Base-by-base conservation (phyloP, 345 rosid species). In the Ceriops tagal region DNA sequence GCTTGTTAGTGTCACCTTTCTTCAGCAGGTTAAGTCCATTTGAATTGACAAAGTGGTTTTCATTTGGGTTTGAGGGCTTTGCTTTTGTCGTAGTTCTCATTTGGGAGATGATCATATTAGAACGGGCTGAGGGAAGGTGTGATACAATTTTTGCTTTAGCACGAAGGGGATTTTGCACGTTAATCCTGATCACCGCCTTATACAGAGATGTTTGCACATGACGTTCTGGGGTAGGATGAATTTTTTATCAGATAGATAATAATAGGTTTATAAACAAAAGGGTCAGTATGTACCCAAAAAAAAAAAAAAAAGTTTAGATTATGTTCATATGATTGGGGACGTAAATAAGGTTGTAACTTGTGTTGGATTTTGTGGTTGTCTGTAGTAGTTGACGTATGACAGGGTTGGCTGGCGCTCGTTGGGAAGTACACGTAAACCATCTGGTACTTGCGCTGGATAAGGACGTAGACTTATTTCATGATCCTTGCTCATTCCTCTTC, bases 271-370 rank as follows among this genome's bases (percentile, higher is more conserved):
- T 43, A 43, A 56, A 24, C 28, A 5, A 27, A 27, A 15, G 26
- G 59, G 13, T 56, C 28, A 10, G 26, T 56, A 56, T 10, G 4
- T 51, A 68, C 31, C 69, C 56, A 66, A 62, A 22, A 24, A 28
- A 28, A 62, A 28, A 28, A 62, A 24, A 8, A 28, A 15, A 32
- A 18, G 62, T 26, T 62, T 58, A 58, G 53, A 66, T 43, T 69
- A 59, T 69, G 71, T 78, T 81, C 66, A 75, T 75, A 81, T 46
- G 31, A 5, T 46, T 77, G 72, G 69, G 71, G 75, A 73, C 71
- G 67, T 73, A 67, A 69, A 72, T 53, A 67, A 74, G 53, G 19
- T 43, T 39, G 46, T 10, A 39, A 39, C 46, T 2, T 10, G 3
- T 9, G 46, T 11, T 11, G 15, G 49, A 43, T 43, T 43, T 0